Percentiles rank a stretch among this genome's conserved stretches.
Conservation (phyloP, 345 rosid species). For the Leavenworthia alabamica region DNA sequence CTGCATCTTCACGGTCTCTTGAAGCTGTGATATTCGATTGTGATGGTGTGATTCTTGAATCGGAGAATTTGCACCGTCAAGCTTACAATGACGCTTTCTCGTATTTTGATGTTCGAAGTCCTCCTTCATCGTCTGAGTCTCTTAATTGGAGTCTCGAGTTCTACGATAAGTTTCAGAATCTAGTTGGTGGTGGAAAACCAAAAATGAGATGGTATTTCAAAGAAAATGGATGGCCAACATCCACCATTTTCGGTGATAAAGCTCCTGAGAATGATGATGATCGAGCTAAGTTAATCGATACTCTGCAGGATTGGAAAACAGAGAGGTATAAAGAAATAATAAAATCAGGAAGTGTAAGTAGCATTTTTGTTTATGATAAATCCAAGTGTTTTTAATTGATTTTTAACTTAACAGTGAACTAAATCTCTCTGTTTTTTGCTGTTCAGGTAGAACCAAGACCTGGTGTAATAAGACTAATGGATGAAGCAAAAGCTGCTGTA, state of each 20-base stretch:
- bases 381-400: background rate
- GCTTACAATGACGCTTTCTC: slow-evolving; percentile 93
- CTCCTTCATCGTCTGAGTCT: slow-evolving; percentile 42
- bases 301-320: slow-evolving; percentile 92
- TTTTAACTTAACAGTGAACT: background rate
- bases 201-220: slow-evolving; percentile 98
- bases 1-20: slow-evolving; percentile 51
- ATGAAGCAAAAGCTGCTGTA: slow-evolving; percentile 88
- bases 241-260: slow-evolving; percentile 40
- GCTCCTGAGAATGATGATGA: slow-evolving; percentile 62
- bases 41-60: slow-evolving; percentile 88
- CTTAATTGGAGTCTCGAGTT: slow-evolving; percentile 68
- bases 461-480: slow-evolving; percentile 89
- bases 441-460: slow-evolving; percentile 84
- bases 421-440: slow-evolving; percentile 3
- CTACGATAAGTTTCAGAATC: slow-evolving; percentile 83
- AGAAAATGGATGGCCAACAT: slow-evolving; percentile 93
- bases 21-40: slow-evolving; percentile 86
- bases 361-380: background rate
- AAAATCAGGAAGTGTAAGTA: slow-evolving; percentile 87
- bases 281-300: slow-evolving; percentile 66
- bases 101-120: slow-evolving; percentile 67
- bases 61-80: slow-evolving; percentile 88
- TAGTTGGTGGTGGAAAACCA: slow-evolving; percentile 89
- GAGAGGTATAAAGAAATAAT: slow-evolving; percentile 89